A percentile compares a stretch with the other conserved stretches of the same genome.
phyloP scores from a whole-genome alignment of 2,329 filamentous ascomycete genomes.

The Colletotrichum brevisporum region DNA sequence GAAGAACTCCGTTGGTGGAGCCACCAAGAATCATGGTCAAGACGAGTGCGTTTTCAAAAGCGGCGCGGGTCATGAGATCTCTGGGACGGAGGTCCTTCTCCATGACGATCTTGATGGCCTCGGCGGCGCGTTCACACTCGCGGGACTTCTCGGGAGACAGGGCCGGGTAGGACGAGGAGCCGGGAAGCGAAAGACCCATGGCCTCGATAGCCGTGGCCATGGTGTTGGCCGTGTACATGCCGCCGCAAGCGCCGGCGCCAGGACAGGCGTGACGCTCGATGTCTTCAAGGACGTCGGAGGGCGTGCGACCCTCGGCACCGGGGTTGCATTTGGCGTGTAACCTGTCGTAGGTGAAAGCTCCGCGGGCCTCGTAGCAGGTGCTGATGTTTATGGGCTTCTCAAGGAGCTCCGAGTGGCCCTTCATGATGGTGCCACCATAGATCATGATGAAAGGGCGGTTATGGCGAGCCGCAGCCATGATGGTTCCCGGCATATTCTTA shows the following conservation, averaged over 20 bases:
- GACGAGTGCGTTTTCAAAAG: conserved; percentile 90
- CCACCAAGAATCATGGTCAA: conserved; percentile 94
- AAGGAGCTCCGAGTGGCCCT: conserved; percentile 84
- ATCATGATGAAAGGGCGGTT: conserved; percentile 96
- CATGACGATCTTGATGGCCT: conserved; percentile 84
- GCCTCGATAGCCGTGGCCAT: conserved; percentile 94
- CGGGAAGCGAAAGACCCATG: conserved; percentile 86
- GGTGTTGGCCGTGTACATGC: conserved; percentile 95
- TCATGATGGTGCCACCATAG: conserved; percentile 91
- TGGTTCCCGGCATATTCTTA: conserved; percentile 96
- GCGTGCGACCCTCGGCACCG: conserved; percentile 74
- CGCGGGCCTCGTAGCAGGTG: conserved; percentile 89
- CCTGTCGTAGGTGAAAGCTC: conserved; percentile 83
- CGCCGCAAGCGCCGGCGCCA: conserved; percentile 78
- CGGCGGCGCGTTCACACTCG: conserved; percentile 86
- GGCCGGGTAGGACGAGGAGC: conserved; percentile 87
- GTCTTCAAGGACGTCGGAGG: conserved; percentile 86
- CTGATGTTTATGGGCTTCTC: conserved; percentile 88
- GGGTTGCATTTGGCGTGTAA: conserved; percentile 78
- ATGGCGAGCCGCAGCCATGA: conserved; percentile 92
- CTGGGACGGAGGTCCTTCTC: conserved; percentile 85
- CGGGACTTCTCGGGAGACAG: conserved; percentile 86
- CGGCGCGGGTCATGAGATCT: conserved; percentile 82
- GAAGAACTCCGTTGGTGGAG: conserved; percentile 89
- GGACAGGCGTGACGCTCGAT: conserved; percentile 83